Percentiles rank a stretch among this genome's conserved stretches.
These are phyloP conservation scores for Pouteria glomerata DNA, from an alignment of 148 eudicot genomes.

Conservation along the genomic window DNA sequence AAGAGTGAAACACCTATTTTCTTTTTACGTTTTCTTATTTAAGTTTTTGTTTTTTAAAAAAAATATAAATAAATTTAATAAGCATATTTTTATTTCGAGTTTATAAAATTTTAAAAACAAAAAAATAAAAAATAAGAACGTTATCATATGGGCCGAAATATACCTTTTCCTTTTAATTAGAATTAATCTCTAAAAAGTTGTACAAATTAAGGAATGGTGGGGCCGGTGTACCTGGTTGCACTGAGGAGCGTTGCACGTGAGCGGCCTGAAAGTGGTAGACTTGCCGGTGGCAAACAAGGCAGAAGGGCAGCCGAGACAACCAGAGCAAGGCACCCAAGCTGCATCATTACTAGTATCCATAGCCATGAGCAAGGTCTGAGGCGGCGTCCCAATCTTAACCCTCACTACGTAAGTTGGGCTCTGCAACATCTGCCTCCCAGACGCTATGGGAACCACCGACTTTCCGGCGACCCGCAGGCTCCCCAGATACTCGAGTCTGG, in stretches of 20 bases:
- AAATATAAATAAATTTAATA: no score
- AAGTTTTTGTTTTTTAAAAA: no score
- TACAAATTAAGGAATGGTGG: no score
- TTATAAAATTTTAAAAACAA: no score
- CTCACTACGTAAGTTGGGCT: constrained; percentile 69
- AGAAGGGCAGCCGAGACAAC: constrained; percentile 64
- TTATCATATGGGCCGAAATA: no score
- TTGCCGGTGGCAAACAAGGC: constrained; percentile 33
- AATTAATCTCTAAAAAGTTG: no score
- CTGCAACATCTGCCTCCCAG: constrained; percentile 58
- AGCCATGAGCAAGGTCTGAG: constrained; percentile 71
- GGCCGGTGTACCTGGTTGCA: constrained; percentile 60
- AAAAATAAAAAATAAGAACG: no score
- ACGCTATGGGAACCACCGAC: constrained; percentile 53
- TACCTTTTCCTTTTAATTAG: no score
- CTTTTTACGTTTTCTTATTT: no score
- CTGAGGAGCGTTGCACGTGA: constrained; percentile 48
- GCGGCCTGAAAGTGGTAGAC: constrained; percentile 46
- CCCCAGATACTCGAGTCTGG: constrained; percentile 50
- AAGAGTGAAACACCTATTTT: no score
- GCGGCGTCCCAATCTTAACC: constrained; percentile 71
- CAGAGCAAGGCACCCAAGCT: constrained; percentile 77
- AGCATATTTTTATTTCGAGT: no score
- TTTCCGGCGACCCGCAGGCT: constrained; percentile 58
- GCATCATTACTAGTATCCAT: constrained; percentile 77